Evolutionary conservation across 2,329 filamentous ascomycete species (phyloP), one percentile per base, ranked within the genome.

Genomic region (Macrophomina tecta): DNA sequence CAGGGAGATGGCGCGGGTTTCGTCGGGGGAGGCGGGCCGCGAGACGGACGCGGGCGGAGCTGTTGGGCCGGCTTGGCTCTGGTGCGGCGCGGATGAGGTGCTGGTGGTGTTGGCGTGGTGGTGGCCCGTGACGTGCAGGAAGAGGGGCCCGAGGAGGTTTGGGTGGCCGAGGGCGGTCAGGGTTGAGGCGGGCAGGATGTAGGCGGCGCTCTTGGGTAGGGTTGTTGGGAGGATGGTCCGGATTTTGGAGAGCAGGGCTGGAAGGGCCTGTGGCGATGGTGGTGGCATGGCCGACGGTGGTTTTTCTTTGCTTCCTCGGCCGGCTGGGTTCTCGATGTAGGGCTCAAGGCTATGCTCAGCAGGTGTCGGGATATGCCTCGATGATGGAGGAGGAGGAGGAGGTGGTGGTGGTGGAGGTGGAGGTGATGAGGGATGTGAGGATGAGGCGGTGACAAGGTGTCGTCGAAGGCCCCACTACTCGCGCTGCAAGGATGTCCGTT

Each of bases 141-240:
- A 65, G 51, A 65, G 52, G 9, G 52, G 52, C 42, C 64, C 64
- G 52, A 65, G 52, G 23, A 65, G 64, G 52, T 42, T 51, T 3
- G 64, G 64, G 34, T 65, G 64, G 40, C 64, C 52, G 34, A 65
- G 52, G n/a, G 64, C 64, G 18, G 32, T 49, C 4, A 65, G 42
- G 40, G 64, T 49, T 16, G 42, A 53, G 40, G 64, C 64, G 5
- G 64, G 53, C 1, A 65, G 42, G 30, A 65, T 53, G 45, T 65
- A 65, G 7, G 51, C 52, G 30, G 52, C 64, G 42, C 51, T 58
- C n/a, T 51, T 58, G 4, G 64, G 64, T 8, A 65, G 12, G 30
- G 64, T 58, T 6, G 23, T 4, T 12, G 64, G 64, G 5, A 65
- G 42, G 23, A 32, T 12, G 18, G 42, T 9, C 12, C 32, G 45